Evolutionary conservation across 2,329 filamentous ascomycete genomes (phyloP).

Genomic region (Botryotinia narcissicola): DNA sequence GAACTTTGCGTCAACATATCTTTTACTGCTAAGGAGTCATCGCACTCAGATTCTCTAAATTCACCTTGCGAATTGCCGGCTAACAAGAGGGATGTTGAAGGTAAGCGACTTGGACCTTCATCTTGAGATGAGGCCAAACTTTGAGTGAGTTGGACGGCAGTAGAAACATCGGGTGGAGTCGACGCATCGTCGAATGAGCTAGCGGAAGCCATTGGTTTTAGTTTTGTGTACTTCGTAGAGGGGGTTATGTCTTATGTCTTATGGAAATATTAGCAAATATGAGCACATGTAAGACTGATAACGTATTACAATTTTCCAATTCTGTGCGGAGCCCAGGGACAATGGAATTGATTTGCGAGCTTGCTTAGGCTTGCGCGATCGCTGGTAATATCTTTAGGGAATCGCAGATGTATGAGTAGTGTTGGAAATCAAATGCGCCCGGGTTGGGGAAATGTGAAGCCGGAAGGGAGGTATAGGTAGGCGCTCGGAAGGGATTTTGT

Average conservation of each 20-base stretch:
- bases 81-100: conserved; percentile 26
- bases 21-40: conserved; percentile 4
- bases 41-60: neutral
- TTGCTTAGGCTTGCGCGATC: neutral
- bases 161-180: conserved; percentile 27
- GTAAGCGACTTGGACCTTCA: conserved; percentile 22
- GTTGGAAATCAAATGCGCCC: neutral
- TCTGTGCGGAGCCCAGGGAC: neutral
- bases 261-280: conserved; percentile 3
- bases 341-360: neutral
- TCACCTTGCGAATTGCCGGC: neutral
- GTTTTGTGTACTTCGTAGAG: neutral
- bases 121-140: conserved; percentile 25
- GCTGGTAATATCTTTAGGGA: too few relatives aligned
- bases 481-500: neutral
- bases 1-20: neutral
- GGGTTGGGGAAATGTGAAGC: neutral
- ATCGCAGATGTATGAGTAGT: neutral
- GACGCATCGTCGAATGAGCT: conserved; percentile 30
- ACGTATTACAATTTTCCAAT: neutral
- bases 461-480: neutral
- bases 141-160: conserved; percentile 31
- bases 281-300: neutral
- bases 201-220: conserved; percentile 30
- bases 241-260: neutral